These are phyloP conservation scores for Scedosporium dehoogii DNA, from an alignment of 2,329 filamentous ascomycete genomes.

Conservation along the genomic window DNA sequence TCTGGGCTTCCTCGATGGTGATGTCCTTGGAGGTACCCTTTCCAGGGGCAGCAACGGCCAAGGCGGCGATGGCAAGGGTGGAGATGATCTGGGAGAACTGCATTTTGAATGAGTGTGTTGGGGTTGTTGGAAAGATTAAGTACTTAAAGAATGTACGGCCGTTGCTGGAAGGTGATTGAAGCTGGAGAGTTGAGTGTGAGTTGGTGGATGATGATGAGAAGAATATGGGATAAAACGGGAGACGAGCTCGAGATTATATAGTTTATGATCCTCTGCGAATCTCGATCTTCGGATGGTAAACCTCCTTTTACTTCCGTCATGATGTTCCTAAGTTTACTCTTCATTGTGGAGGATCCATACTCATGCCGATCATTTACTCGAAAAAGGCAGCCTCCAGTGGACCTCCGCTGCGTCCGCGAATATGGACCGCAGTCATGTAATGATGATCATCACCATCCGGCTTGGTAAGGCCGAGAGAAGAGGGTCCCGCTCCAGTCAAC, in stretches of 20 bases:
- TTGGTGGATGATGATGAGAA: background rate
- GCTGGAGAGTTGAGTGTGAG: background rate
- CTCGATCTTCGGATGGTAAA: background rate
- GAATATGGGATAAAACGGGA: background rate
- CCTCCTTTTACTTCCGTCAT: background rate
- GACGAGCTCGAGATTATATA: background rate
- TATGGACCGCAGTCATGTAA: too few species aligned
- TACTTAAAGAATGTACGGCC: background rate
- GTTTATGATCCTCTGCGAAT: background rate
- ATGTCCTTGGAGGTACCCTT: background rate
- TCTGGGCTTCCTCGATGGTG: background rate
- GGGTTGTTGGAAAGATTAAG: background rate
- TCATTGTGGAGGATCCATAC: too few species aligned
- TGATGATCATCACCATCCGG: too few species aligned
- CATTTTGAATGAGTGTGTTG: background rate
- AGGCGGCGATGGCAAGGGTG: background rate
- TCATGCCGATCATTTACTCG: too few species aligned
- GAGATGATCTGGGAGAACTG: background rate
- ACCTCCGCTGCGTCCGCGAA: too few species aligned
- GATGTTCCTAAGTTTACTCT: background rate
- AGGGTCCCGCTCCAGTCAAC: too few species aligned
- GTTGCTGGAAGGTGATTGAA: background rate
- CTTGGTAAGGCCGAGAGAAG: too few species aligned
- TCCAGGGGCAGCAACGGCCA: background rate
- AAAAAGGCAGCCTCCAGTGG: too few species aligned